Base-by-base conservation (phyloP, 306 rosid species). In the Abrus precatorius region DNA sequence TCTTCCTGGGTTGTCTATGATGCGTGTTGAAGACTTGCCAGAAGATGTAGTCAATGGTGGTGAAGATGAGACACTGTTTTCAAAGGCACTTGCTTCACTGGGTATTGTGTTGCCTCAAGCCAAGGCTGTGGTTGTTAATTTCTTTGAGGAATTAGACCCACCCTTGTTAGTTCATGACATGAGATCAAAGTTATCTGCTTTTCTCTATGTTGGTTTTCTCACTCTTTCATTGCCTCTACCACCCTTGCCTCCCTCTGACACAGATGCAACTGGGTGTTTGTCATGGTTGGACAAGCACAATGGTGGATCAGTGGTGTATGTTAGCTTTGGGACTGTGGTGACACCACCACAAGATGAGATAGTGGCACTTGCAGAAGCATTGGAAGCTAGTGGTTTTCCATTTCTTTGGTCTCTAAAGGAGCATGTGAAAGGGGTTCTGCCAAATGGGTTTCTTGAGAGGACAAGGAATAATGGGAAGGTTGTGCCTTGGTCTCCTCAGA, bases 401-500 rank as follows among this genome's bases (percentile, higher is more conserved):
- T 86, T 86, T 41, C 11, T 86, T 0, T 86, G 89, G 89, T 86
- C 89, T 2, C 71, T 86, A 0, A 79, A 63, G 61, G 89, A 83
- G 2, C 14, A 83, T 10, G 6, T 52, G 0, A 82, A 41, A 54
- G 70, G 70, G 0, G 30, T 14, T 64, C 44, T 84, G n/a, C 89
- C 89, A 6, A 5, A 12, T 2, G 91, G 83, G 75, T 91, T 91
- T 76, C 45, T 85, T n/a, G 87, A 83, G 57, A 81, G 82, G 48
- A 72, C 88, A 1, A 38, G 33, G 5, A 8, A 0, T 64, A 1
- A 2, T 1, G 90, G 93, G 2, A 91, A 83, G 78, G 33, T 87
- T 6, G 90, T 89, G 43, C 13, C 85, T 1, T 91, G 95, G 93
- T 84, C 78, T 50, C 91, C 91, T 2, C 91, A 91, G 43, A 29